Percentiles rank a stretch among this genome's conserved stretches.
These are phyloP conservation scores for Pythium aristosporum DNA, from an alignment of 352 stramenopile genomes.

Conservation along the genomic window DNA sequence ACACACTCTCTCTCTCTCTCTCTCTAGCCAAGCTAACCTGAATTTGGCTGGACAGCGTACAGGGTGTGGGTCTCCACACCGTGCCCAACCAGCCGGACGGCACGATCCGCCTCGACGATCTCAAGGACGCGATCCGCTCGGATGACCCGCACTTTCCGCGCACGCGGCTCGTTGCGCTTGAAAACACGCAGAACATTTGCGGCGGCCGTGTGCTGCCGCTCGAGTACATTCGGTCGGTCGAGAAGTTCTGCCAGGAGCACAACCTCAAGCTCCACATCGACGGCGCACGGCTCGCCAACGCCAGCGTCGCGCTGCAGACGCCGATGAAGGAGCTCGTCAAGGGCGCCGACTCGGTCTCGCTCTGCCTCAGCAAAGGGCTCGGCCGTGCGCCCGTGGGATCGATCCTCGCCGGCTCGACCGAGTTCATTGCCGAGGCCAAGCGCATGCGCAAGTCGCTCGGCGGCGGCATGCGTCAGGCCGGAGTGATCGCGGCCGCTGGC, in stretches of 20 bases:
- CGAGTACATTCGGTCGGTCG: slow-evolving; percentile 79
- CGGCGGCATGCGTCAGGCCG: slow-evolving; percentile 96
- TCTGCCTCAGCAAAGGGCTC: slow-evolving; percentile 97
- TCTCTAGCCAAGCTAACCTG: neutral
- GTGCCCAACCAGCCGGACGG: slow-evolving; percentile 83
- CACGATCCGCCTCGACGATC: slow-evolving; percentile 79
- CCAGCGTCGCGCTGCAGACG: slow-evolving; percentile 79
- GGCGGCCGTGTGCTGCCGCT: slow-evolving; percentile 90
- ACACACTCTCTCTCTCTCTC: too few species aligned
- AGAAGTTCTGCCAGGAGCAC: slow-evolving; percentile 65
- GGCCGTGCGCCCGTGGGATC: slow-evolving; percentile 95
- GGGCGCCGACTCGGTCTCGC: slow-evolving; percentile 88
- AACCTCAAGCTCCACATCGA: slow-evolving; percentile 94
- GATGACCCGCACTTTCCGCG: slow-evolving; percentile 82
- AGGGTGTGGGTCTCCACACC: slow-evolving; percentile 88
- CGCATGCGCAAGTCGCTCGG: slow-evolving; percentile 95
- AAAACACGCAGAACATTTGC: slow-evolving; percentile 98
- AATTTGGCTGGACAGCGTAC: slow-evolving; percentile 46
- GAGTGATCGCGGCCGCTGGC: slow-evolving; percentile 92
- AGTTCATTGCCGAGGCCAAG: slow-evolving; percentile 89
- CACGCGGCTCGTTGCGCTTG: slow-evolving; percentile 91
- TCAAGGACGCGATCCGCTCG: slow-evolving; percentile 73
- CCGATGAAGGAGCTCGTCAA: slow-evolving; percentile 76
- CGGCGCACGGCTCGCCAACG: slow-evolving; percentile 95
- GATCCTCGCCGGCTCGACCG: slow-evolving; percentile 89